These are phyloP conservation scores for Thamnidium elegans DNA, from an alignment of 192 early-diverging fungal genomes.

Conservation along the genomic window DNA sequence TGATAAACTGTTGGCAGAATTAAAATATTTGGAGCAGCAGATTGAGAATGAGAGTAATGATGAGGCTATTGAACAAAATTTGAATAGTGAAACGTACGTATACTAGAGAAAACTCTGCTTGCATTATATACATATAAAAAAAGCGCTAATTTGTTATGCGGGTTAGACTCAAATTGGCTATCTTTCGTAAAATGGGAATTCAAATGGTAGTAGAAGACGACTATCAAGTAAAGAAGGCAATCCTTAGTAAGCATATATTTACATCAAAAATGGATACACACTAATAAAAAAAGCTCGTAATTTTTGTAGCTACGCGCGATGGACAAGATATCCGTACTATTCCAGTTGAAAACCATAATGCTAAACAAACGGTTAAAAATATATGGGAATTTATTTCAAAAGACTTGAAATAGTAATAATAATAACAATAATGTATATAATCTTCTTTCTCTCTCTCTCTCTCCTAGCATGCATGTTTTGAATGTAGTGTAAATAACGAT, in stretches of 20 bases:
- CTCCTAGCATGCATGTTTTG: too few species aligned
- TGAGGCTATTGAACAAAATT: too few species aligned
- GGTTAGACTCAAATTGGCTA: neutral
- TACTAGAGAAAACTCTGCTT: too few species aligned
- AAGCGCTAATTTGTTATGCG: too few species aligned
- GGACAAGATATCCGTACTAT: neutral
- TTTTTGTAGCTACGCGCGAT: neutral
- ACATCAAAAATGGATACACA: neutral
- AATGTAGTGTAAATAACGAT: neutral
- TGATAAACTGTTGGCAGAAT: too few species aligned
- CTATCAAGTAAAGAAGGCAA: neutral
- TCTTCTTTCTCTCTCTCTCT: neutral
- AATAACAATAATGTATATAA: neutral
- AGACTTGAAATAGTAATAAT: neutral
- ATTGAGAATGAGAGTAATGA: too few species aligned
- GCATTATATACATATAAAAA: too few species aligned
- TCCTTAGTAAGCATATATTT: neutral
- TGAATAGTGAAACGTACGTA: too few species aligned
- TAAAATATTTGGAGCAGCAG: too few species aligned
- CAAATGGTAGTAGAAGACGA: neutral
- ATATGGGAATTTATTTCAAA: conserved; percentile 15
- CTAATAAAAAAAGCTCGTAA: neutral
- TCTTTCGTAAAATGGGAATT: neutral
- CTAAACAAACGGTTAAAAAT: neutral
- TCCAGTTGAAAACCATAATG: neutral